Evolutionary conservation across 2,329 filamentous ascomycete species (phyloP), one percentile per base, ranked within the genome.

Genomic region (Pyrenochaeta sp.): DNA sequence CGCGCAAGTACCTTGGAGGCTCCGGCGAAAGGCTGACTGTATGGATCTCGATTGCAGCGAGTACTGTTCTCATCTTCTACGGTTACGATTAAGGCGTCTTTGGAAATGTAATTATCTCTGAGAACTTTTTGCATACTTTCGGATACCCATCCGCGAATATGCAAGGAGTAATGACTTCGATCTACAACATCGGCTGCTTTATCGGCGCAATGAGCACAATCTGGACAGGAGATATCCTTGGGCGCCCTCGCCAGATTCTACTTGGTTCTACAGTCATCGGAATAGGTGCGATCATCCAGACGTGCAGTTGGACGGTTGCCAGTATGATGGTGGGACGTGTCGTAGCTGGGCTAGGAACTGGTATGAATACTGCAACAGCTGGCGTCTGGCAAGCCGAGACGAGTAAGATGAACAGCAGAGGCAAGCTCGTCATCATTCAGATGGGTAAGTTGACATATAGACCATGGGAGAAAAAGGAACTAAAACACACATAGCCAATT

Each of bases 171-270:
- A 77, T 77, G 51, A 77, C 78, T 1, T 75, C 71, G 5, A 75
- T 77, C 42, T 74, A 73, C 50, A 79, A 68, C 44, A 69, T 79
- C 18, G 82, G 78, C 3, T 81, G 78, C 51, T 79, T 81, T 49
- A 64, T 77, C 29, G 77, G 77, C 1, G 78, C 78, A 0, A 73
- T 80, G 55, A 63, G 73, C 11, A 71, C 71, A 3, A 66, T 75
- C 14, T 79, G 77, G 69, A 75, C 83, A 11, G 87, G 86, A 21
- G 86, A 89, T 55, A 76, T 79, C 1, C 79, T 87, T 31, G 85
- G 85, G 6, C 78, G 85, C n/a, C 78, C 80, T 61, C 75, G 82
- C 33, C 81, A 81, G 11, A 85, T 86, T 44, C 81, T 88, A 52
- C 78, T 87, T 6, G 87, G 86, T 12, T 82, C 74, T 9, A 69